Evolutionary conservation across 805 yeast genomes (phyloP).

Genomic region (Candida nitratophila): DNA sequence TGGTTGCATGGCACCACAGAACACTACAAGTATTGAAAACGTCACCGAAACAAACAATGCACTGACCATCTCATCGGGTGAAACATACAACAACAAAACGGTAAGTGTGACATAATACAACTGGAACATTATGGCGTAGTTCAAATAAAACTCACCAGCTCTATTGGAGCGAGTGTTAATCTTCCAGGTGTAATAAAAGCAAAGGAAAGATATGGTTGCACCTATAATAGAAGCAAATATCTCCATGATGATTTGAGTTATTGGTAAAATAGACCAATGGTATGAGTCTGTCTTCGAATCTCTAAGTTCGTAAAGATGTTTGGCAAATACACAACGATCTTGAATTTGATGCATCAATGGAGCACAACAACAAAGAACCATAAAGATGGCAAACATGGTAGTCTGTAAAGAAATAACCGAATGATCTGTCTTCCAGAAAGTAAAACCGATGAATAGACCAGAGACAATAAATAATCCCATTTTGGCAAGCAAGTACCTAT

Average conservation of each 20-base stretch:
- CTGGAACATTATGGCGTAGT: constrained; percentile 25
- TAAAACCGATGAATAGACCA: constrained; percentile 65
- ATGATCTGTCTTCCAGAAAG: constrained; percentile 51
- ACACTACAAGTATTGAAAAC: constrained; percentile 26
- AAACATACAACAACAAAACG: constrained; percentile 32
- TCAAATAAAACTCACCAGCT: constrained; percentile 30
- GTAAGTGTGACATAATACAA: constrained; percentile 27
- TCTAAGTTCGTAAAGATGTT: constrained; percentile 55
- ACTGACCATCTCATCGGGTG: constrained; percentile 37
- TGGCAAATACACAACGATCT: constrained; percentile 41
- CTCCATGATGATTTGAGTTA: constrained; percentile 47
- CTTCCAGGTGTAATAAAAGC: constrained; percentile 43
- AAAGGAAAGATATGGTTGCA: constrained; percentile 37
- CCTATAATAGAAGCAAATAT: constrained; percentile 46
- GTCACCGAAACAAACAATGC: constrained; percentile 33
- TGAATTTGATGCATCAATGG: constrained; percentile 56
- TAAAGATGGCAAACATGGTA: constrained; percentile 52
- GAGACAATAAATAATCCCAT: constrained; percentile 33
- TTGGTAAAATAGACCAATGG: constrained; percentile 51
- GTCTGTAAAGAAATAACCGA: constrained; percentile 47
- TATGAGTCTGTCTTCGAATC: constrained; percentile 57
- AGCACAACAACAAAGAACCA: constrained; percentile 47
- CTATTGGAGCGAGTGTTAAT: constrained; percentile 24
- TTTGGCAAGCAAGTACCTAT: constrained; percentile 57
- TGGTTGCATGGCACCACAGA: constrained; percentile 39